Evolutionary conservation across 2,329 filamentous ascomycete genomes (phyloP), one percentile per base, ranked within the genome.

Genomic region (Helminthosporium solani): DNA sequence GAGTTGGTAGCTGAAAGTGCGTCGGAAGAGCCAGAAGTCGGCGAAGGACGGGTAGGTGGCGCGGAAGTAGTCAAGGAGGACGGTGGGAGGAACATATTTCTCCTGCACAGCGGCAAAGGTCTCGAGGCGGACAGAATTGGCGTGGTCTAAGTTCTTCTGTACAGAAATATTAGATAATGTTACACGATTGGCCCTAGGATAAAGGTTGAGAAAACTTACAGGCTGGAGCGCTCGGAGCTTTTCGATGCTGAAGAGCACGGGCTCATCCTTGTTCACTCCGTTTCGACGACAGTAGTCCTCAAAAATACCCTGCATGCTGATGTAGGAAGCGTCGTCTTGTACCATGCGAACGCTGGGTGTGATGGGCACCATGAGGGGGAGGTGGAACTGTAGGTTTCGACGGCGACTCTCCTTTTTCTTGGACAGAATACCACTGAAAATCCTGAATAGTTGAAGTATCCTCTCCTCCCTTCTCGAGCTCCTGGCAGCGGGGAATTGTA

Each of bases 1-100:
- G 51, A 96, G 85, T 73, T 99, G 94, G 76, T 97, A 96, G 18
- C 90, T 88, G 74, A 99, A 96, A 56, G 96, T 91, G 48, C 91
- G 86, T 48, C 94, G 88, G 88, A 99, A 99, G 47, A 99, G 82
- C 90, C 92, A 99, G 78, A 97, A 96, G 62, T 96, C 91, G 36
- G 88, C 83, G 70, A 89, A 99, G 53, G 88, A 86, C 23, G 90
- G 87, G 73, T 94, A 97, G 4, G 85, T 88, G 56, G 81, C 78
- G 66, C 91, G 88, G 81, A 96, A 96, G 75, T 92, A 96, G 56
- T 95, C 84, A 43, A 95, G 80, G 18, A 87, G 85, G 49, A 97
- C 77, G 2, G 83, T 90, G 48, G 85, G 85, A 5, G 90, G 88
- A 45, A 96, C 91, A 81, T 87, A 95, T 67, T 91, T 92, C 68